Evolutionary conservation across 805 yeast genomes (phyloP), one percentile per base, ranked within the genome.

Genomic region (Zygosaccharomyces pseudorouxii): DNA sequence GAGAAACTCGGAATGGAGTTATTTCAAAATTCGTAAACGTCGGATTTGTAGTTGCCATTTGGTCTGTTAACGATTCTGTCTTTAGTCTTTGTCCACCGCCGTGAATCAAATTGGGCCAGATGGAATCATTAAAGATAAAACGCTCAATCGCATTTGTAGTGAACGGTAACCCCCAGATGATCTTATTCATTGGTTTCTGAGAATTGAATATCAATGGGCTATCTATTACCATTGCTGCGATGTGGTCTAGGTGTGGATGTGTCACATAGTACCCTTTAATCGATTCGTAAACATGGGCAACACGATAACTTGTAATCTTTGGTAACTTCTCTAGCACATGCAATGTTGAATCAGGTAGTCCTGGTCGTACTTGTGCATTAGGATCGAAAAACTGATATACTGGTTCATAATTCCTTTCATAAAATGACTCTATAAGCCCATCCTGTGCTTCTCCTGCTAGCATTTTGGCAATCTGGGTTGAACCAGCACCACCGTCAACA

Each of bases 231-330:
- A 89, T 60, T 0, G 84, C 86, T 8, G 77, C 62, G 11, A 88
- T 72, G 63, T 89, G 97, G 64, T 89, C 97, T 45, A 89, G 61
- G 65, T 89, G 97, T 0, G 92, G 79, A 65, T 89, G 97, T 0
- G 96, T 79, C 23, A 89, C 75, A 42, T 83, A 69, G 53, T 75
- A 79, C 28, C 69, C 69, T 6, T 68, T 60, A 2, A 82, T 60
- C 5, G 64, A 53, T 4, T 67, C 64, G 27, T 73, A 63, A 4
- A 81, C 35, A 27, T 53, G 44, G 40, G 57, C 55, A 3, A 77
- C 60, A 19, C 61, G 45, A 35, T 38, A 28, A 11, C n/a, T 29
- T 16, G 38, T 39, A 9, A 30, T 48, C 25, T 10, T 25, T 5
- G 31, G 45, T 30, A 12, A 43, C 3, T 23, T 30, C 29, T 28